phyloP scores from a whole-genome alignment of 148 eudicot species.

The Polygonum maritimum region DNA sequence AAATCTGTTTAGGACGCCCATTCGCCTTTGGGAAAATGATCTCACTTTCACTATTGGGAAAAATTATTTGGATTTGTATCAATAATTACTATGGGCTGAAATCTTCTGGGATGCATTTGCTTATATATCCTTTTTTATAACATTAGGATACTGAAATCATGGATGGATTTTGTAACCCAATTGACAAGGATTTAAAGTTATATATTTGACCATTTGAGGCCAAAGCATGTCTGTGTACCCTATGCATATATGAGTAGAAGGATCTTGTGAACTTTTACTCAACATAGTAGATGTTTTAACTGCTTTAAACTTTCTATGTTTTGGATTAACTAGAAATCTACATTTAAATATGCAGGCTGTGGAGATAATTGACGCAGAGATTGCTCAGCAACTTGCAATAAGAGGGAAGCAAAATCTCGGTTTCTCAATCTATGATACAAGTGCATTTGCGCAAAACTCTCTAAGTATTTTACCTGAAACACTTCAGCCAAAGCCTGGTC shows the following conservation, averaged over 20 bases:
- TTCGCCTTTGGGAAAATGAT: background rate
- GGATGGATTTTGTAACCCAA: background rate
- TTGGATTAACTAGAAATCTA: background rate
- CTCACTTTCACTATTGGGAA: background rate
- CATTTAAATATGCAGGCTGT: slow-evolving; percentile 50
- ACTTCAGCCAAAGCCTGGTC: slow-evolving; percentile 90
- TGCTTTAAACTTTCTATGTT: background rate
- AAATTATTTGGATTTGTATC: background rate
- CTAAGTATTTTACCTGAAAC: slow-evolving; percentile 73
- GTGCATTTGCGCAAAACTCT: slow-evolving; percentile 59
- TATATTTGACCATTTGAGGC: background rate
- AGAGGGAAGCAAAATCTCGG: slow-evolving; percentile 72
- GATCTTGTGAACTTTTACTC: background rate
- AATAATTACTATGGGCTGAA: background rate
- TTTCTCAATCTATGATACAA: slow-evolving; percentile 63
- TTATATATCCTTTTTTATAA: background rate
- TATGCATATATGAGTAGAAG: background rate
- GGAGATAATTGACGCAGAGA: slow-evolving; percentile 79
- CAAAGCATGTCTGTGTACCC: background rate
- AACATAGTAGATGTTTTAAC: background rate
- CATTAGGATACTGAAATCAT: background rate
- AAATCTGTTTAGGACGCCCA: background rate
- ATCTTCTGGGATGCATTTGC: background rate
- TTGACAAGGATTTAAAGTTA: background rate
- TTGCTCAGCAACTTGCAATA: slow-evolving; percentile 64